Conservation (phyloP, 2,329 filamentous ascomycete genomes). For the Gliomastix tumulicola region DNA sequence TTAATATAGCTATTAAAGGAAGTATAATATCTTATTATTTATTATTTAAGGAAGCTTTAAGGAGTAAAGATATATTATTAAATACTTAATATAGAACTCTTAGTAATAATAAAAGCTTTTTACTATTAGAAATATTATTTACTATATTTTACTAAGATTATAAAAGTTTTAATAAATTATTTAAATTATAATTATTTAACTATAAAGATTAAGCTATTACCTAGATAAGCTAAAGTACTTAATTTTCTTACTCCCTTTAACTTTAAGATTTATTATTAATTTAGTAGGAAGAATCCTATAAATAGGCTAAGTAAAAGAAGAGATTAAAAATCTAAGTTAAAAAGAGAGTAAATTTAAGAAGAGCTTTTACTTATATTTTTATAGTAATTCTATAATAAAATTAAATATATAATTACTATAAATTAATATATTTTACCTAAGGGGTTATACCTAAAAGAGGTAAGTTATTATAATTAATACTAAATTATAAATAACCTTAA, state of each 20-base stretch:
- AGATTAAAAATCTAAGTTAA: too few species aligned
- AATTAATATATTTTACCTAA: background rate
- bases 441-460: background rate
- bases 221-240: slow-evolving; percentile 2
- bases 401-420: background rate
- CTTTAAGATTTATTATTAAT: background rate
- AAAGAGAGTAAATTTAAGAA: too few species aligned
- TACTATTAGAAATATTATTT: background rate
- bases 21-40: slow-evolving; percentile 1
- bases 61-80: slow-evolving; percentile 11
- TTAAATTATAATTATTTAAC: slow-evolving; percentile 1
- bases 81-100: slow-evolving; percentile 14
- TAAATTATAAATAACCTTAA: background rate
- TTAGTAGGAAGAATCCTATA: too few species aligned
- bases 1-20: too few species aligned
- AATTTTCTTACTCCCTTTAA: too few species aligned
- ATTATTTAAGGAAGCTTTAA: slow-evolving; percentile 1
- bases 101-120: slow-evolving; percentile 15
- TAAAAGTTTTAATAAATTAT: background rate
- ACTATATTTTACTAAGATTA: background rate
- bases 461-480: background rate
- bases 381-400: background rate
- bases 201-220: slow-evolving; percentile 7
- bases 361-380: too few species aligned
- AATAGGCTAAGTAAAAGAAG: too few species aligned